Conservation (phyloP, 2,329 filamentous ascomycete species). For the Diaporthe humulicola region DNA sequence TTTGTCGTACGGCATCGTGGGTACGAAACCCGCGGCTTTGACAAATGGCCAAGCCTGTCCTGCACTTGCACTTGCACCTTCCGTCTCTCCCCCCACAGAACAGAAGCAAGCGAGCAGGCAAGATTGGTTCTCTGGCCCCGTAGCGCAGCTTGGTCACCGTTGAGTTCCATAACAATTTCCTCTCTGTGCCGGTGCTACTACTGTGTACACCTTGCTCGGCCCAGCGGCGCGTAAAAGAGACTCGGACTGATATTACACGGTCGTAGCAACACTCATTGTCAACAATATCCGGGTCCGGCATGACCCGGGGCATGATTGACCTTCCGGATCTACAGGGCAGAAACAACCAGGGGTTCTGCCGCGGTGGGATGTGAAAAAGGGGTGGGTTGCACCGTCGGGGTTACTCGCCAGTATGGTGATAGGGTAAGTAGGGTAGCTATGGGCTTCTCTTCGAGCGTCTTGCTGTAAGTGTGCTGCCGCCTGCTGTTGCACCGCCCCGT, state of each 20-base stretch:
- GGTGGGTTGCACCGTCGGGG: slow-evolving; percentile 21
- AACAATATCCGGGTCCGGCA: slow-evolving; percentile 12
- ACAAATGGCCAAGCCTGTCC: neutral
- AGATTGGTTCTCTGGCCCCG: neutral
- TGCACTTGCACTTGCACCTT: neutral
- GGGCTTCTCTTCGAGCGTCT: neutral
- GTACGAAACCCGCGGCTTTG: neutral
- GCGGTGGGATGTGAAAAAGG: neutral
- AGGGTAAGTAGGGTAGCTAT: neutral
- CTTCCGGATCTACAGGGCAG: slow-evolving; percentile 35
- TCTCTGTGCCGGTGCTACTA: too few species aligned
- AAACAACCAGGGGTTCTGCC: slow-evolving; percentile 17
- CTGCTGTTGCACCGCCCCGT: slow-evolving; percentile 26
- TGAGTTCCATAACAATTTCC: neutral
- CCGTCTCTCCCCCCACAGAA: neutral
- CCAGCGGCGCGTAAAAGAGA: neutral
- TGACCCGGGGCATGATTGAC: slow-evolving; percentile 18
- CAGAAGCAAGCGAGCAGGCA: neutral
- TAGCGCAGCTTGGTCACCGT: neutral
- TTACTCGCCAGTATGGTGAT: slow-evolving; percentile 10
- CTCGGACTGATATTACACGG: neutral
- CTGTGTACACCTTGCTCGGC: neutral
- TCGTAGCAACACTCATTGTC: neutral
- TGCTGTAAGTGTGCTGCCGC: slow-evolving; percentile 3
- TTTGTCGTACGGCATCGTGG: slow-evolving; percentile 20